Conservation (phyloP, 768 basidiomycete genomes). For the Boletus tomentosulus region DNA sequence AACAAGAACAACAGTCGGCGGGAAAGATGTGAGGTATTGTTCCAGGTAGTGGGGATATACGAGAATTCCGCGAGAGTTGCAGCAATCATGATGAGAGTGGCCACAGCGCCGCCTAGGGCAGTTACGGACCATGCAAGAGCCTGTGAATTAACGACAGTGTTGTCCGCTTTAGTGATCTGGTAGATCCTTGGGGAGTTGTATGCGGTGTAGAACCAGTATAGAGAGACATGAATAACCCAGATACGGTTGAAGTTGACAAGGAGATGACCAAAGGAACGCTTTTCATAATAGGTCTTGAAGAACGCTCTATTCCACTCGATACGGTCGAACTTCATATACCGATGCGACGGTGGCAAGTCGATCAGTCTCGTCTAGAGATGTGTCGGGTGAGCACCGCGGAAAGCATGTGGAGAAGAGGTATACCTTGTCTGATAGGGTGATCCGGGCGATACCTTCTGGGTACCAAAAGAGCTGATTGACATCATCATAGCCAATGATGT, state of each 20-base stretch:
- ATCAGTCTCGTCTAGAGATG: slow-evolving; percentile 73
- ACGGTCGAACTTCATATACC: slow-evolving; percentile 96
- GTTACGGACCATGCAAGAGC: slow-evolving; percentile 92
- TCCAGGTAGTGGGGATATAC: slow-evolving; percentile 98
- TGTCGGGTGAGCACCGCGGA: neutral
- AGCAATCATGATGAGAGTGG: slow-evolving; percentile 93
- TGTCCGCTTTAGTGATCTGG: slow-evolving; percentile 32
- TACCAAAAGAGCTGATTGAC: slow-evolving; percentile 99
- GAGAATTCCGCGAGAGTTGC: slow-evolving; percentile 95
- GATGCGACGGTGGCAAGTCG: slow-evolving; percentile 84
- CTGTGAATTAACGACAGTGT: slow-evolving; percentile 50
- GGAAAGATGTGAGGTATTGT: slow-evolving; percentile 94
- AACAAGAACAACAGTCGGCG: slow-evolving; percentile 87
- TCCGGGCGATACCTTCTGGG: slow-evolving; percentile 94
- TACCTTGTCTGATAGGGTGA: slow-evolving; percentile 86
- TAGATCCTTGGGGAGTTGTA: slow-evolving; percentile 92
- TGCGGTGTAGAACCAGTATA: slow-evolving; percentile 96
- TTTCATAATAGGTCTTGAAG: slow-evolving; percentile 99
- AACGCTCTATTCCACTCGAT: slow-evolving; percentile 96
- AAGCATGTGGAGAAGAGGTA: neutral
- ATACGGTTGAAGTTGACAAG: slow-evolving; percentile 99
- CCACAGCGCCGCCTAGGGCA: slow-evolving; percentile 91
- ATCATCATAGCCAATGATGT: slow-evolving; percentile 98
- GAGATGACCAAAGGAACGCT: slow-evolving; percentile 93
- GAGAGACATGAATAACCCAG: slow-evolving; percentile 94